Percentiles rank a stretch among this genome's conserved stretches.
Evolutionary conservation across 495 filamentous ascomycete genomes (phyloP).

Genomic region (Halenospora varia): DNA sequence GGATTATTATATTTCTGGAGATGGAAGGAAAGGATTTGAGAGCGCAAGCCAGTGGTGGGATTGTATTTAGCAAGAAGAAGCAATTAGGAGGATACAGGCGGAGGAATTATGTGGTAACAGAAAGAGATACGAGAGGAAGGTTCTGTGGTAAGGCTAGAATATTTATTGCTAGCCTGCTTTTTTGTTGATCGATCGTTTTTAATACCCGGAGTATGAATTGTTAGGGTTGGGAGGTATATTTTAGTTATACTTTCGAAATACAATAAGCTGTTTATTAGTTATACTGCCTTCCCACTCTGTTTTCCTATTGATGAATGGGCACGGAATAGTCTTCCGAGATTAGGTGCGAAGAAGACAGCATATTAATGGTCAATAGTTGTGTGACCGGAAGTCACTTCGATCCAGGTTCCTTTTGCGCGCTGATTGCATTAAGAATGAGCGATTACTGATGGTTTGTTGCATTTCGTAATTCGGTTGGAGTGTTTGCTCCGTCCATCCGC

Average conservation of each 20-base stretch:
- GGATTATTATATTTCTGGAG: not conserved
- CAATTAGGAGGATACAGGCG: not conserved
- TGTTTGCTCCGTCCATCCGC: no score
- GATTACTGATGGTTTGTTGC: no score
- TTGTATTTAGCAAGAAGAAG: not conserved
- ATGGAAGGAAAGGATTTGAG: not conserved
- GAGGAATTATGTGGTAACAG: not conserved
- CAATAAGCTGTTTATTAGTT: not conserved
- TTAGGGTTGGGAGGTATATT: not conserved
- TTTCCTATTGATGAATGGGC: no score
- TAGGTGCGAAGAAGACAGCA: no score
- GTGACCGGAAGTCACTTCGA: no score
- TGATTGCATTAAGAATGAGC: no score
- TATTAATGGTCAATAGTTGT: no score
- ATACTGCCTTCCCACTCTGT: not conserved
- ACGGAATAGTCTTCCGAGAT: no score
- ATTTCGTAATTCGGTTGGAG: no score
- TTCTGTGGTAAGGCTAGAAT: not conserved
- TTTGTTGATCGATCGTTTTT: not conserved
- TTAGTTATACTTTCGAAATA: not conserved
- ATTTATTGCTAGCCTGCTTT: not conserved
- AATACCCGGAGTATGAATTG: constrained; percentile 11
- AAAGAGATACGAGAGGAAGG: not conserved
- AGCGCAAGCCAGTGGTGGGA: not conserved
- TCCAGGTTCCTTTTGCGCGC: no score